Percentiles rank a stretch among this genome's conserved stretches.
Evolutionary conservation across 2,329 filamentous ascomycete genomes (phyloP).

Genomic region (Stemphylium beticola): DNA sequence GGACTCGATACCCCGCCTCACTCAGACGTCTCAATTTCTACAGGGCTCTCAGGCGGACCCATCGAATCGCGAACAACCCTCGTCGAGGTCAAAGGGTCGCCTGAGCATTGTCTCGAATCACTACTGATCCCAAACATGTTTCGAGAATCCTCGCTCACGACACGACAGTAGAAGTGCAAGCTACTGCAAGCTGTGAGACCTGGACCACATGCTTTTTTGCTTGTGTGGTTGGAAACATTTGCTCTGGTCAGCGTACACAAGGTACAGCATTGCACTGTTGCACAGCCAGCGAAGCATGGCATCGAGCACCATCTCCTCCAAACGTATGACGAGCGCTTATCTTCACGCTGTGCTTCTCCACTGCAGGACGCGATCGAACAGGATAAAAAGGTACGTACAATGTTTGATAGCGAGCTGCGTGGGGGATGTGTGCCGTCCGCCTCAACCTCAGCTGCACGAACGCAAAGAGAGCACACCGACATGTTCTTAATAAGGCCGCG

Average conservation of each 20-base stretch:
- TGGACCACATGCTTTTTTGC: constrained; percentile 13
- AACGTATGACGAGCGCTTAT: constrained; percentile 18
- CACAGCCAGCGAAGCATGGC: constrained; percentile 16
- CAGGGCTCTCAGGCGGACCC: constrained; percentile 9
- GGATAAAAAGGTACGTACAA: too few relatives aligned
- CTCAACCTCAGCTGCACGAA: constrained; percentile 4
- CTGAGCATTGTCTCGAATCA: not conserved
- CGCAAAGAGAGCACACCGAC: constrained; percentile 18
- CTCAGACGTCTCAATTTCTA: constrained; percentile 22
- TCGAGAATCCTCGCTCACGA: constrained; percentile 1
- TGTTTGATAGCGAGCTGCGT: constrained; percentile 4
- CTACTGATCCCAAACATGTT: constrained; percentile 16
- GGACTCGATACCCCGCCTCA: constrained; percentile 27
- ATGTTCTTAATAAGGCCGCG: constrained; percentile 7
- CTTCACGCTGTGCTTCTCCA: constrained; percentile 7
- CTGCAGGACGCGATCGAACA: not conserved
- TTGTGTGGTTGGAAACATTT: constrained; percentile 9
- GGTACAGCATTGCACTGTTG: constrained; percentile 19
- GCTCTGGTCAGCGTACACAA: constrained; percentile 1
- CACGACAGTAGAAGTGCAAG: not conserved
- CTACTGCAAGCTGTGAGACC: constrained; percentile 17
- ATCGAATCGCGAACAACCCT: constrained; percentile 5
- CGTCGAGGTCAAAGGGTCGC: constrained; percentile 14
- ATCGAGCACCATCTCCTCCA: constrained; percentile 8
- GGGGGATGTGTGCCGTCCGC: constrained; percentile 7